Evolutionary conservation across 768 basidiomycete species (phyloP).

Genomic region (Boletus subcaerulescens): DNA sequence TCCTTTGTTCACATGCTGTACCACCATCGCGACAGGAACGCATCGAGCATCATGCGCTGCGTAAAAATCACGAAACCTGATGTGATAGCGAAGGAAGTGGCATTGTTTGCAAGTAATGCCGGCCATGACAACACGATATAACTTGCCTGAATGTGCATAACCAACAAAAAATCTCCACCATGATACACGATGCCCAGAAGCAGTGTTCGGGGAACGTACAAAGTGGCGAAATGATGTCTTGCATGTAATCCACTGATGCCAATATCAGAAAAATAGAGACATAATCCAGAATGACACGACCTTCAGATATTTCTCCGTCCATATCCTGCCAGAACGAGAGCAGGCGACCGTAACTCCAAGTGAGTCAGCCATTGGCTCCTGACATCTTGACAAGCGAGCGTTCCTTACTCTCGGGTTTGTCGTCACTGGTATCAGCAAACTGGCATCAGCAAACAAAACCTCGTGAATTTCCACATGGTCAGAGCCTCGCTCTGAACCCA

Average conservation of each 20-base stretch:
- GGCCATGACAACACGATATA: constrained; percentile 46
- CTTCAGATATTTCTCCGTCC: constrained; percentile 46
- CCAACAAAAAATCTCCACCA: constrained; percentile 51
- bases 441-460: no score
- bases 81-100: constrained; percentile 70
- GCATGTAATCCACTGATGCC: constrained; percentile 14
- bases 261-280: constrained; percentile 9
- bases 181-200: constrained; percentile 37
- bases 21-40: constrained; percentile 39
- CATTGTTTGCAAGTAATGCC: constrained; percentile 46
- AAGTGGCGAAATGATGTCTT: constrained; percentile 20
- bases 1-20: constrained; percentile 4
- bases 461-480: constrained; percentile 35
- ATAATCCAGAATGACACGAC: constrained; percentile 25
- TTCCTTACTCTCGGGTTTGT: constrained; percentile 1
- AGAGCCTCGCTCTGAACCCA: constrained; percentile 38
- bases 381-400: constrained; percentile 28
- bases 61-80: constrained; percentile 79
- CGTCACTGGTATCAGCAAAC: neutral
- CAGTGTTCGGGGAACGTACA: constrained; percentile 61
- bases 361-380: constrained; percentile 46
- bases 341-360: constrained; percentile 22
- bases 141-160: constrained; percentile 59
- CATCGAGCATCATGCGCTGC: constrained; percentile 79
- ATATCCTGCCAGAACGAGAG: constrained; percentile 42